Conservation (phyloP, 768 basidiomycete genomes). For the Suillus ampliporus region DNA sequence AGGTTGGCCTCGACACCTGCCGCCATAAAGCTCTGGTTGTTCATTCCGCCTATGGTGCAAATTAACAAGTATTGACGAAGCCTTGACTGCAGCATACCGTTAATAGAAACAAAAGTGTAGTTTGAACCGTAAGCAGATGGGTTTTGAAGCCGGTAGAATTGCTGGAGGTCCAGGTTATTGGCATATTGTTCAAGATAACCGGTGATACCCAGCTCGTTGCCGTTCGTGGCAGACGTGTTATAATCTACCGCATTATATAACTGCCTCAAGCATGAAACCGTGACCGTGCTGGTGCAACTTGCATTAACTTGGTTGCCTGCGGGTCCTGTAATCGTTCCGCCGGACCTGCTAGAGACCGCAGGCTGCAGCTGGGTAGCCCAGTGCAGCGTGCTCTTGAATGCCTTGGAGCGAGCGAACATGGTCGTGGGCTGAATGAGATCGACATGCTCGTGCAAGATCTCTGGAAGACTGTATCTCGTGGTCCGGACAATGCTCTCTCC, state of each 20-base stretch:
- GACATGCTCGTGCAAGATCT: no score
- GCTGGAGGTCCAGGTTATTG: constrained; percentile 55
- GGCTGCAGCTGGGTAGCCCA: no score
- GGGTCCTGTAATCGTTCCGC: no score
- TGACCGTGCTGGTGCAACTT: constrained; percentile 56
- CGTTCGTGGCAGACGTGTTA: constrained; percentile 44
- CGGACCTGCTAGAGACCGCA: no score
- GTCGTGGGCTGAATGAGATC: no score
- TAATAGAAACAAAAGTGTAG: constrained; percentile 59
- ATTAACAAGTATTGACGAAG: neutral
- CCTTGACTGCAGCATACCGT: constrained; percentile 45
- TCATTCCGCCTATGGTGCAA: constrained; percentile 54
- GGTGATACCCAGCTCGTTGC: constrained; percentile 59
- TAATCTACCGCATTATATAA: constrained; percentile 60
- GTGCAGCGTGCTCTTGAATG: no score
- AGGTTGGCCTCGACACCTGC: constrained; percentile 72
- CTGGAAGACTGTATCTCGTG: no score
- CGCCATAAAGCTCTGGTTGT: constrained; percentile 57
- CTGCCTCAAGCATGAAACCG: constrained; percentile 57
- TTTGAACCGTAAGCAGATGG: constrained; percentile 55
- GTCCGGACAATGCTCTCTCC: no score
- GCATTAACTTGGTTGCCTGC: no score
- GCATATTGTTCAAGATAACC: constrained; percentile 59
- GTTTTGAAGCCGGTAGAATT: constrained; percentile 54
- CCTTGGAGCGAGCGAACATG: no score